These are phyloP conservation scores for Penicillium sp. DNA, from an alignment of 2,329 filamentous ascomycete species.

Conservation along the genomic window DNA sequence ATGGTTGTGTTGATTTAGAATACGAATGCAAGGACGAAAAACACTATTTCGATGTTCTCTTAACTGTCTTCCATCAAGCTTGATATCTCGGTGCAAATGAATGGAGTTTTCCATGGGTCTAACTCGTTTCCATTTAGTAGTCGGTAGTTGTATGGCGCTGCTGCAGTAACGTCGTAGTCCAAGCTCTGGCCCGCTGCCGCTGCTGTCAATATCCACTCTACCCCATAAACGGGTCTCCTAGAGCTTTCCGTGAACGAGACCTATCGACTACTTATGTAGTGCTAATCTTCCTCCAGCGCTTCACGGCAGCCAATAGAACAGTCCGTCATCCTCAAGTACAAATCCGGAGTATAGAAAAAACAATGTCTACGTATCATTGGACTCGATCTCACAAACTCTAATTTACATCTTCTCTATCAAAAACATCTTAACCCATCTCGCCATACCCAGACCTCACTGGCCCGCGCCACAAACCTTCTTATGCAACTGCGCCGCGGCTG, in stretches of 20 bases:
- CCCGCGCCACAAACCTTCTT: neutral
- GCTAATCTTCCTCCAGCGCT: neutral
- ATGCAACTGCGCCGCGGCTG: neutral
- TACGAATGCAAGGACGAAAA: slow-evolving; percentile 26
- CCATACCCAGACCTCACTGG: neutral
- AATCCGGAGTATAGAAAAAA: neutral
- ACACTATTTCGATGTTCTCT: slow-evolving; percentile 21
- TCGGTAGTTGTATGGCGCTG: neutral
- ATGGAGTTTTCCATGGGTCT: slow-evolving; percentile 26
- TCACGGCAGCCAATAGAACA: too few species aligned
- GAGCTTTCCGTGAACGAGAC: neutral
- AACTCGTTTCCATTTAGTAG: neutral
- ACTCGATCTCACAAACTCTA: too few species aligned
- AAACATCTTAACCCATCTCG: neutral
- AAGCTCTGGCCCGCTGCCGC: neutral
- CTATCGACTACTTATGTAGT: neutral
- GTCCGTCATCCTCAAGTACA: neutral
- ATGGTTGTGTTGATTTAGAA: slow-evolving; percentile 28
- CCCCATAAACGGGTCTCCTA: neutral
- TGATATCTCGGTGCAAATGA: slow-evolving; percentile 23
- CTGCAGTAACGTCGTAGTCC: neutral
- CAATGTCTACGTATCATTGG: neutral
- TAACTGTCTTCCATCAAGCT: slow-evolving; percentile 15
- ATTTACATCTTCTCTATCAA: neutral
- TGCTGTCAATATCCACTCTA: neutral